Percentiles rank a stretch among this genome's conserved stretches.
These are phyloP conservation scores for Cryptococcus sp. DNA, from an alignment of 1,284 basidiomycete species.

Conservation along the genomic window DNA sequence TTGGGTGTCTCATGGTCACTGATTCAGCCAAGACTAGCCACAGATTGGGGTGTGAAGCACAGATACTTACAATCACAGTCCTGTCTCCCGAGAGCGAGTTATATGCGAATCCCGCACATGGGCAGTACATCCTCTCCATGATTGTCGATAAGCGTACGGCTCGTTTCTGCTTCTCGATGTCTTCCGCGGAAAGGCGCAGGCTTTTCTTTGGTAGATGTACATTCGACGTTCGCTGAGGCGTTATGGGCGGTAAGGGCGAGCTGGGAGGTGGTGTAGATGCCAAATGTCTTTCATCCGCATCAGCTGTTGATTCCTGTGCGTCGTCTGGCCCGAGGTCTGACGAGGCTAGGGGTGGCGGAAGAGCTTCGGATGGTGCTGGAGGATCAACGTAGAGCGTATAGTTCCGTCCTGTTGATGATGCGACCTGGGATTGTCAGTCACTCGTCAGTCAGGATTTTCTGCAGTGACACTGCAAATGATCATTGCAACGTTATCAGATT, in stretches of 20 bases:
- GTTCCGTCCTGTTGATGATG: constrained; percentile 38
- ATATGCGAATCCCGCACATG: constrained; percentile 46
- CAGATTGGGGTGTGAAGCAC: neutral
- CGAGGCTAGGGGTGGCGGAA: constrained; percentile 1
- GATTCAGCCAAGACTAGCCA: neutral
- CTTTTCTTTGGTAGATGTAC: neutral
- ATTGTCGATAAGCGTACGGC: constrained; percentile 5
- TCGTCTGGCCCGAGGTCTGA: neutral
- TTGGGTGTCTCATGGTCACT: neutral
- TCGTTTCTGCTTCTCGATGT: neutral
- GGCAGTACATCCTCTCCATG: constrained; percentile 41
- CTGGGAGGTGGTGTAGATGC: neutral
- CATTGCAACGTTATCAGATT: neutral
- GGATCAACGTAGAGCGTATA: constrained; percentile 40
- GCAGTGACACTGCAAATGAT: neutral
- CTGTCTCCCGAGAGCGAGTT: constrained; percentile 37
- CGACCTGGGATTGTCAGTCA: constrained; percentile 21
- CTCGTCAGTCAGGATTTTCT: neutral
- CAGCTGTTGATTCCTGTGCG: neutral
- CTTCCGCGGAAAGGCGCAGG: neutral
- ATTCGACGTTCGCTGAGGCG: neutral
- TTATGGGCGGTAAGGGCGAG: neutral
- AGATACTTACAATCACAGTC: constrained; percentile 36
- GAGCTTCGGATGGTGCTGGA: constrained; percentile 3
- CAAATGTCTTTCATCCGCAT: too few species aligned